phyloP scores from a whole-genome alignment of 139 green algal genomes.

The Picochlorum sp. region DNA sequence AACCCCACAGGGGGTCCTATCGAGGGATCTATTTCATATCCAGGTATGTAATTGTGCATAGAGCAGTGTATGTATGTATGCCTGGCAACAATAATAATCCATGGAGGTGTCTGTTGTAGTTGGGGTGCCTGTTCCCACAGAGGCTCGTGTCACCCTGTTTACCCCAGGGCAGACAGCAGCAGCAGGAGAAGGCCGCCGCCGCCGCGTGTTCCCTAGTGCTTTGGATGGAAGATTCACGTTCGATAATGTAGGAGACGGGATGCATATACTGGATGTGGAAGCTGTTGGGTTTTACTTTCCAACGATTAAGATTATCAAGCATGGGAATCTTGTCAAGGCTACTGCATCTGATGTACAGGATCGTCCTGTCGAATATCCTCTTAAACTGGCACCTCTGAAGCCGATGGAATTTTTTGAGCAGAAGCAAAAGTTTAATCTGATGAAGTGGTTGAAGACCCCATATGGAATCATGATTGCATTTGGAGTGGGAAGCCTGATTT shows the following conservation, averaged over 20 bases:
- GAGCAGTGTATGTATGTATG: neutral
- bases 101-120: too few relatives aligned
- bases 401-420: constrained; percentile 18
- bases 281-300: constrained; percentile 21
- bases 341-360: neutral
- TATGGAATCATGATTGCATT: constrained; percentile 43
- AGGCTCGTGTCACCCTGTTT: constrained; percentile 8
- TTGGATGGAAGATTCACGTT: constrained; percentile 35
- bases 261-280: constrained; percentile 27
- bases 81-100: too few relatives aligned
- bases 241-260: constrained; percentile 22
- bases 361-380: neutral
- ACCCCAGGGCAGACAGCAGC: constrained; percentile 14
- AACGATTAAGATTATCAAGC: constrained; percentile 1
- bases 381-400: neutral
- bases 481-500: constrained; percentile 17
- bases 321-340: neutral
- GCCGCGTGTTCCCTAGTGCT: constrained; percentile 5
- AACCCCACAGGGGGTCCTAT: too few relatives aligned
- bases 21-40: neutral
- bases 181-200: constrained; percentile 4
- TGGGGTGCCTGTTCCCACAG: neutral
- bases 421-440: constrained; percentile 28
- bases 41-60: too few relatives aligned
- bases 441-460: constrained; percentile 37